These are phyloP conservation scores for Pseudogymnoascus sp. DNA, from an alignment of 2,329 filamentous ascomycete genomes.

Conservation along the genomic window DNA sequence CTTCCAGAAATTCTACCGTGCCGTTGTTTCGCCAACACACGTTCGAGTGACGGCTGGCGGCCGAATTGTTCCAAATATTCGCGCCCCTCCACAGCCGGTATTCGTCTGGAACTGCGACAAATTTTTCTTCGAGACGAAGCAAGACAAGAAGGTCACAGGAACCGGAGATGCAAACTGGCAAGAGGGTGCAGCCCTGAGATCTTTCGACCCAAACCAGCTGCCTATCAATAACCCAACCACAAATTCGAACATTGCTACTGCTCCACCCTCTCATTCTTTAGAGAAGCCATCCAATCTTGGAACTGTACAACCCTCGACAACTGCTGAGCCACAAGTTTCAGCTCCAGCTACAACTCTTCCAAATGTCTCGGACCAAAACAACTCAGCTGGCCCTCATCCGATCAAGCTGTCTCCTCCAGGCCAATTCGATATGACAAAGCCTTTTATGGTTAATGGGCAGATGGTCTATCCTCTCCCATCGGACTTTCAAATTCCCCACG, in stretches of 20 bases:
- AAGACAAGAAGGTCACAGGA: neutral
- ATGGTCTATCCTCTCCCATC: conserved; percentile 25
- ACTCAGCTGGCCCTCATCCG: conserved; percentile 14
- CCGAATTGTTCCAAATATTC: conserved; percentile 56
- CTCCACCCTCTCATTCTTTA: neutral
- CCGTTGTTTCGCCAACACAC: conserved; percentile 58
- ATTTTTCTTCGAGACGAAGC: conserved; percentile 19
- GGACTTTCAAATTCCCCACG: conserved; percentile 22
- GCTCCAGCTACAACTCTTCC: neutral
- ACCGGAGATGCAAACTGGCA: neutral
- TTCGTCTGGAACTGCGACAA: conserved; percentile 26
- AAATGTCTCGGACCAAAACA: neutral
- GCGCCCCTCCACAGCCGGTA: conserved; percentile 28
- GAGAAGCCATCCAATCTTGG: neutral
- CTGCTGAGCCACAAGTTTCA: neutral
- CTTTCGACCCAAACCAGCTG: neutral
- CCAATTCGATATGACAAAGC: conserved; percentile 29
- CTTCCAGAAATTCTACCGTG: conserved; percentile 60
- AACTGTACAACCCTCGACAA: neutral
- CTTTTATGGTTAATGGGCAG: conserved; percentile 26
- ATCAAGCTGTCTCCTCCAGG: conserved; percentile 28
- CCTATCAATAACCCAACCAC: conserved; percentile 3
- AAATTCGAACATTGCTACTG: conserved; percentile 6
- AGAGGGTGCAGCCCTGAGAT: neutral
- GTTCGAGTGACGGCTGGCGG: conserved; percentile 59